Evolutionary conservation across 2,329 filamentous ascomycete genomes (phyloP).

Genomic region (Colletotrichum paranaense): DNA sequence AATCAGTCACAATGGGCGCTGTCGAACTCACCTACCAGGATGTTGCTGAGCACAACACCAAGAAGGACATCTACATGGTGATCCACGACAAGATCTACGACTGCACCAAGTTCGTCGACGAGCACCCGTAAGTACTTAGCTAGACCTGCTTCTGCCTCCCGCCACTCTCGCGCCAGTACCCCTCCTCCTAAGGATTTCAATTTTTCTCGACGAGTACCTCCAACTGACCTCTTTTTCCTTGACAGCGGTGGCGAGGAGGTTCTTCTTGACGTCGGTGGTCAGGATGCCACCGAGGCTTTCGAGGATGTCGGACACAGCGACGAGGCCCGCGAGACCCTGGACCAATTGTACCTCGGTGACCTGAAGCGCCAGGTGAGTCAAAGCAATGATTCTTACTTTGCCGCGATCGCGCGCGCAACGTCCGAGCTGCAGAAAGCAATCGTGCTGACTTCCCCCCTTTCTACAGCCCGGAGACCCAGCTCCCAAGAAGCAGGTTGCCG

Average conservation of each 20-base stretch:
- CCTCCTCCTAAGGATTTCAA: too few relatives aligned
- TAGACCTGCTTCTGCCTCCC: not conserved
- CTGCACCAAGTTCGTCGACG: constrained; percentile 87
- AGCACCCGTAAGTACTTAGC: constrained; percentile 78
- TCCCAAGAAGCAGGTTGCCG: constrained; percentile 69
- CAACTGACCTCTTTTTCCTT: constrained; percentile 7
- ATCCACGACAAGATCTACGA: constrained; percentile 99
- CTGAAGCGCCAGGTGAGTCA: constrained; percentile 82
- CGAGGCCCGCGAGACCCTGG: constrained; percentile 94
- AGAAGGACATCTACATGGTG: constrained; percentile 93
- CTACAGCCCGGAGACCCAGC: constrained; percentile 80
- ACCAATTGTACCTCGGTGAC: constrained; percentile 77
- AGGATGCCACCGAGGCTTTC: constrained; percentile 97
- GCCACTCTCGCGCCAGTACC: constrained; percentile 30
- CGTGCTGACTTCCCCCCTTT: constrained; percentile 39
- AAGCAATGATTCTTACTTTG: not conserved
- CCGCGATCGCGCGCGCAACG: constrained; percentile 1
- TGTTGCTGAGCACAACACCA: constrained; percentile 86
- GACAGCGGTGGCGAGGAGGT: constrained; percentile 97
- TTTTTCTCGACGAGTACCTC: not conserved
- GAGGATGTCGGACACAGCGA: constrained; percentile 99
- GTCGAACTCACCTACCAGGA: constrained; percentile 80
- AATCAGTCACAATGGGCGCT: constrained; percentile 37
- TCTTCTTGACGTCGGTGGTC: constrained; percentile 92
- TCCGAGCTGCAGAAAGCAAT: not conserved